phyloP scores from a whole-genome alignment of 2,329 filamentous ascomycete species.

The Exophiala xenobiotica region DNA sequence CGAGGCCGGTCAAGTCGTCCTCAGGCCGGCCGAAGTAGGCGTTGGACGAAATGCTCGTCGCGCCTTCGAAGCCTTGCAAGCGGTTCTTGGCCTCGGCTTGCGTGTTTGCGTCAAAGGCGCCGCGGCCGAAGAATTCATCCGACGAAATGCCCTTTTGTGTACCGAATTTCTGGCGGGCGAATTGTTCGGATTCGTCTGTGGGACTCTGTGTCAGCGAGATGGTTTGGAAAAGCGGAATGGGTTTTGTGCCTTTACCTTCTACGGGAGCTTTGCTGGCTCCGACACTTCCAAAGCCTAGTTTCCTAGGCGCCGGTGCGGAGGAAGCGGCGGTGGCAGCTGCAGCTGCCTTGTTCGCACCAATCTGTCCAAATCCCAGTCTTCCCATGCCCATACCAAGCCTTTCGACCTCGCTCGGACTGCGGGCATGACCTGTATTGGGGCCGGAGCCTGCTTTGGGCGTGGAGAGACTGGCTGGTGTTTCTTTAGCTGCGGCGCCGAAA shows the following conservation, averaged over 20 bases:
- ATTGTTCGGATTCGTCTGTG: constrained; percentile 71
- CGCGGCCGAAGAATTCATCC: constrained; percentile 96
- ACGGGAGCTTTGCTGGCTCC: constrained; percentile 68
- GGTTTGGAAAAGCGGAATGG: constrained; percentile 1
- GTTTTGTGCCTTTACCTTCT: constrained; percentile 57
- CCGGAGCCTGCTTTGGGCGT: constrained; percentile 63
- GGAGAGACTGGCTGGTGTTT: constrained; percentile 72
- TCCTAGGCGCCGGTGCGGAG: constrained; percentile 63
- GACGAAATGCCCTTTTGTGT: constrained; percentile 93
- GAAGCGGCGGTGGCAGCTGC: constrained; percentile 11
- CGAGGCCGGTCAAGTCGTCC: constrained; percentile 68
- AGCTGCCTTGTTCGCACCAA: constrained; percentile 54
- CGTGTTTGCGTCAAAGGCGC: constrained; percentile 74
- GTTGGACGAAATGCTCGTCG: constrained; percentile 89
- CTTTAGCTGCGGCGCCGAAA: constrained; percentile 42
- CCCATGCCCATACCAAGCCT: constrained; percentile 84
- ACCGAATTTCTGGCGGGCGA: constrained; percentile 85
- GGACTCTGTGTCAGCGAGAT: constrained; percentile 29
- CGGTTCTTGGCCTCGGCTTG: constrained; percentile 84
- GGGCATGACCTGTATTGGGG: constrained; percentile 54
- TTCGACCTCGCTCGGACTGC: constrained; percentile 75
- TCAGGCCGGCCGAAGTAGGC: constrained; percentile 96
- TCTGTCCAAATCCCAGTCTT: constrained; percentile 83
- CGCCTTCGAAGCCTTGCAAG: constrained; percentile 89
- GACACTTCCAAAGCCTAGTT: constrained; percentile 84